Conservation (phyloP, 1,284 basidiomycete genomes). For the Pyrrhoderma noxium region DNA sequence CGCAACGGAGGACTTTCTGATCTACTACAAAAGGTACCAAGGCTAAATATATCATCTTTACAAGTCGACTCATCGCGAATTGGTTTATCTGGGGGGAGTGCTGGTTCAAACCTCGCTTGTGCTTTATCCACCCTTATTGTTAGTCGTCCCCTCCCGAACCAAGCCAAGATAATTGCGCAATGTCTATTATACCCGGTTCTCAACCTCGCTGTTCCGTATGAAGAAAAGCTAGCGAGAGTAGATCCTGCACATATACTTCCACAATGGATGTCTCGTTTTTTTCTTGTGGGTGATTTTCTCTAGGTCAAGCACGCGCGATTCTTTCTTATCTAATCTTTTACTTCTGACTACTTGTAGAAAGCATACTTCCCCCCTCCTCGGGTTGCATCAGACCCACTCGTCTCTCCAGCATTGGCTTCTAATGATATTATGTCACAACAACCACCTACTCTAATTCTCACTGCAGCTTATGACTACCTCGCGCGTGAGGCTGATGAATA, state of each 20-base stretch:
- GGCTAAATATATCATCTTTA: not conserved
- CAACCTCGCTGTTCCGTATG: slow-evolving; percentile 22
- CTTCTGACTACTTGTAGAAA: slow-evolving; percentile 7
- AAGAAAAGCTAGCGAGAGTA: slow-evolving; percentile 21
- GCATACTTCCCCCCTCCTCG: slow-evolving; percentile 23
- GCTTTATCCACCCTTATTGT: slow-evolving; percentile 19
- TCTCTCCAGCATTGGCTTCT: slow-evolving; percentile 23
- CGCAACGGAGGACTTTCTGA: slow-evolving; percentile 16
- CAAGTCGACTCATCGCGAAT: slow-evolving; percentile 20
- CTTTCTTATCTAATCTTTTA: slow-evolving; percentile 20
- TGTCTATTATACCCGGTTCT: slow-evolving; percentile 23
- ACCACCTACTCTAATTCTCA: slow-evolving; percentile 22
- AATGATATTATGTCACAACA: slow-evolving; percentile 17
- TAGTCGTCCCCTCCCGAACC: slow-evolving; percentile 16
- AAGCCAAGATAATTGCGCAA: slow-evolving; percentile 18
- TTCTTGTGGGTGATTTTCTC: slow-evolving; percentile 17
- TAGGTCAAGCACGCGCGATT: not conserved
- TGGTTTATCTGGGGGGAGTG: slow-evolving; percentile 22
- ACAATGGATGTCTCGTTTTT: slow-evolving; percentile 22
- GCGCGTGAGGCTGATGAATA: slow-evolving; percentile 23
- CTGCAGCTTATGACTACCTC: slow-evolving; percentile 24
- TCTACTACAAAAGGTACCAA: slow-evolving; percentile 10
- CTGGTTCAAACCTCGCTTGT: slow-evolving; percentile 24
- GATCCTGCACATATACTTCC: slow-evolving; percentile 22
- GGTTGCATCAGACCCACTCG: slow-evolving; percentile 17